Evolutionary conservation across 2,329 filamentous ascomycete genomes (phyloP).

Genomic region (Fusarium equiseti): DNA sequence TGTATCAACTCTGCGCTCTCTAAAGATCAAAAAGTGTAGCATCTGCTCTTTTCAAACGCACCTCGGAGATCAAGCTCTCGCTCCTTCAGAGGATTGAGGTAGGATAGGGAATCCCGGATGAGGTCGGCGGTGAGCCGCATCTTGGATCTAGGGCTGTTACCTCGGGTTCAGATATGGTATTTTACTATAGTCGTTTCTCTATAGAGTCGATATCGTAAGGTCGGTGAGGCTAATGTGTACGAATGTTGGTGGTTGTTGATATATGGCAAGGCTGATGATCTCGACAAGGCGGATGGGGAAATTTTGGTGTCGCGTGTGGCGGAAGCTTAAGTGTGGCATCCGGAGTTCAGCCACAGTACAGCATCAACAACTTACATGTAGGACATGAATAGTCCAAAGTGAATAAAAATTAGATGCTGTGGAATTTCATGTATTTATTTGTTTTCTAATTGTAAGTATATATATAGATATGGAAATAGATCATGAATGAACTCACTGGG

Average conservation of each 20-base stretch:
- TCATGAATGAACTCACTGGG: background rate
- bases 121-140: slow-evolving; percentile 98
- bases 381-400: background rate
- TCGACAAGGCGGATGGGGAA: slow-evolving; percentile 49
- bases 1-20: slow-evolving; percentile 84
- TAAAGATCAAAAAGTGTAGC: slow-evolving; percentile 75
- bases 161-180: slow-evolving; percentile 30
- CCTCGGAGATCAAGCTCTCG: slow-evolving; percentile 99
- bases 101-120: slow-evolving; percentile 93
- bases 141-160: slow-evolving; percentile 51
- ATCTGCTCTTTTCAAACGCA: slow-evolving; percentile 97
- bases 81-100: slow-evolving; percentile 98
- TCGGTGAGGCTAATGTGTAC: slow-evolving; percentile 3
- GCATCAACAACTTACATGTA: background rate
- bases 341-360: slow-evolving; percentile 25
- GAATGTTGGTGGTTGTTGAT: slow-evolving; percentile 26
- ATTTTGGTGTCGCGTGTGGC: slow-evolving; percentile 46
- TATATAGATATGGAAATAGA: background rate
- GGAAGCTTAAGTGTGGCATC: slow-evolving; percentile 33
- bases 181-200: background rate
- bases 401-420: background rate
- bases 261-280: slow-evolving; percentile 50
- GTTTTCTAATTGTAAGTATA: background rate
- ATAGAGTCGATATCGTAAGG: background rate
- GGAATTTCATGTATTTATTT: accelerated